Percentiles rank a stretch among this genome's conserved stretches.
Conservation (phyloP, 2,329 filamentous ascomycete genomes). For the Ophiocordyceps sinensis region DNA sequence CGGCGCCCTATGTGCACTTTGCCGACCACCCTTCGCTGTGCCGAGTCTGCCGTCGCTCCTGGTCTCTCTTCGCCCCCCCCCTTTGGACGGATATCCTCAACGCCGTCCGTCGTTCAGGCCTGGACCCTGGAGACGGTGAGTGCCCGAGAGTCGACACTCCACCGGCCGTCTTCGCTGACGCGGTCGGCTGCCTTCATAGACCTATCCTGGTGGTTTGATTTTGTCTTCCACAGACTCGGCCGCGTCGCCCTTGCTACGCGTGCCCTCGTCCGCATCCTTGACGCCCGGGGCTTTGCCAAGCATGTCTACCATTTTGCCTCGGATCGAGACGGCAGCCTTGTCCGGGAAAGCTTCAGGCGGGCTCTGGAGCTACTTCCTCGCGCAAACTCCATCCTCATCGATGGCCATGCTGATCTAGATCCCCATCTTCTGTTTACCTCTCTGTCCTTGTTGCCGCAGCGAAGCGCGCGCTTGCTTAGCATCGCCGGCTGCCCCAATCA, state of each 20-base stretch:
- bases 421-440: conserved; percentile 19
- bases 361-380: conserved; percentile 26
- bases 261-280: conserved; percentile 29
- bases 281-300: conserved; percentile 29
- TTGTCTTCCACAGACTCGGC: conserved; percentile 25
- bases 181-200: conserved; percentile 18
- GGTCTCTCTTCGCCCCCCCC: conserved; percentile 32
- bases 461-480: conserved; percentile 25
- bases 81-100: conserved; percentile 37
- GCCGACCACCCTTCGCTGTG: conserved; percentile 30
- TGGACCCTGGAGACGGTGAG: conserved; percentile 32
- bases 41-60: conserved; percentile 31
- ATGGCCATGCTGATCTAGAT: conserved; percentile 30
- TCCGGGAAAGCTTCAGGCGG: conserved; percentile 22
- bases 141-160: neutral
- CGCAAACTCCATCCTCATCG: conserved; percentile 31
- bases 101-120: conserved; percentile 20
- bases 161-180: neutral
- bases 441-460: conserved; percentile 1
- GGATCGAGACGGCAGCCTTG: conserved; percentile 18
- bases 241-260: conserved; percentile 22
- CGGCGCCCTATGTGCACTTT: conserved; percentile 27
- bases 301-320: conserved; percentile 26
- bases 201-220: conserved; percentile 31
- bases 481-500: conserved; percentile 24